Evolutionary conservation across 2,329 filamentous ascomycete genomes (phyloP), one percentile per base, ranked within the genome.

Genomic region (Aspergillus amoenus): DNA sequence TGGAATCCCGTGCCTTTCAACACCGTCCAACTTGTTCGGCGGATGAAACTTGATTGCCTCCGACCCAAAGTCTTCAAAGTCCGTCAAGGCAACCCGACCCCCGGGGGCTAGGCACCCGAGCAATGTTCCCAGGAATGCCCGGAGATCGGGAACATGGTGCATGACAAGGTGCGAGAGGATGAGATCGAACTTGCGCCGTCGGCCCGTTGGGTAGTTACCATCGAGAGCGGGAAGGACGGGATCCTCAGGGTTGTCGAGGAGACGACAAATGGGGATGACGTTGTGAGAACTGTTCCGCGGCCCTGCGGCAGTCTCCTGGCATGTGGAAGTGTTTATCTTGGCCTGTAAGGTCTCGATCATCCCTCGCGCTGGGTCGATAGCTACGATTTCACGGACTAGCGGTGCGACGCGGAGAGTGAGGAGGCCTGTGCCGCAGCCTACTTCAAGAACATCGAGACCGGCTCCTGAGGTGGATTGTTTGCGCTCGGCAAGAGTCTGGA

Each of bases 341-440:
- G 66, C 51, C 15, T 72, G 65, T 46, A 85, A 76, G 0, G 78
- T 79, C 2, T 75, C 72, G 32, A 85, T 80, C 83, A 85, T 86
- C 51, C 81, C 82, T 15, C 75, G 66, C 2, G 82, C 78, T 0
- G 81, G 77, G 61, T 86, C 83, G 18, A 85, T 75, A 42, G 82
- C 82, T 2, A 82, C 76, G 5, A 85, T 66, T 7, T 72, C 74
- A 42, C 73, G 75, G 5, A 80, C 77, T 32, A 78, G 69, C 0
- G 82, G 81, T 0, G 82, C 77, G 3, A 84, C 70, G 8, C 70
- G 72, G 46, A 82, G 73, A 9, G 79, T 81, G 22, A 85, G 75
- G 0, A 84, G 76, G 8, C 82, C 82, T 4, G 82, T 85, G 48
- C 82, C 82, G 61, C 81, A 83, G 52, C 82, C 82, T 17, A 85